These are phyloP conservation scores for Strobilomyces confusus DNA, from an alignment of 768 basidiomycete genomes.

Conservation along the genomic window DNA sequence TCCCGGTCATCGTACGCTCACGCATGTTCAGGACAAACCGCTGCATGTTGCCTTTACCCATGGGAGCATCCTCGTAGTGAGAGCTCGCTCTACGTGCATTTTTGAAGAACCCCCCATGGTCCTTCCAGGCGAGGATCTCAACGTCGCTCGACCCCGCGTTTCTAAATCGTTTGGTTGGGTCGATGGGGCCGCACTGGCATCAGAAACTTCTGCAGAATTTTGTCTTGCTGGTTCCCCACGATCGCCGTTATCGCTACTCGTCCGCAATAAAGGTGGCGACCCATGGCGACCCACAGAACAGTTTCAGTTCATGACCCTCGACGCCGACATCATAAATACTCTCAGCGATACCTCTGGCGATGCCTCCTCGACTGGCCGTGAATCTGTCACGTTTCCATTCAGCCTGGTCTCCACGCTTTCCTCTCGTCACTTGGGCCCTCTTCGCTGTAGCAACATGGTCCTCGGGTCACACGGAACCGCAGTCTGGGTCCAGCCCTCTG, in stretches of 20 bases:
- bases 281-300: constrained; percentile 51
- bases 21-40: constrained; percentile 41
- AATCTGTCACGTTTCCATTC: constrained; percentile 48
- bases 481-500: constrained; percentile 58
- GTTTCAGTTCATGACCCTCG: constrained; percentile 51
- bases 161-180: constrained; percentile 64
- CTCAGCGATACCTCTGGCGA: background rate
- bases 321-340: constrained; percentile 27
- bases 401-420: constrained; percentile 34
- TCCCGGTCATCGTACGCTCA: constrained; percentile 9
- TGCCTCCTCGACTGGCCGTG: constrained; percentile 13
- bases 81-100: constrained; percentile 54
- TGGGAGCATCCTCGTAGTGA: constrained; percentile 50
- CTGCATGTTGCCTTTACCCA: constrained; percentile 49
- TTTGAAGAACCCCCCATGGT: constrained; percentile 47
- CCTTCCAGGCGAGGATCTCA: constrained; percentile 11
- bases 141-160: constrained; percentile 30
- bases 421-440: constrained; percentile 40
- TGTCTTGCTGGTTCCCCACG: background rate
- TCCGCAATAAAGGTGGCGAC: constrained; percentile 57
- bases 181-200: constrained; percentile 48
- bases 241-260: constrained; percentile 43
- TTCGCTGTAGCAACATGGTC: constrained; percentile 51
- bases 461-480: constrained; percentile 57
- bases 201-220: constrained; percentile 2